Evolutionary conservation across 2,329 filamentous ascomycete species (phyloP).

Genomic region (Botrytis pseudocinerea): DNA sequence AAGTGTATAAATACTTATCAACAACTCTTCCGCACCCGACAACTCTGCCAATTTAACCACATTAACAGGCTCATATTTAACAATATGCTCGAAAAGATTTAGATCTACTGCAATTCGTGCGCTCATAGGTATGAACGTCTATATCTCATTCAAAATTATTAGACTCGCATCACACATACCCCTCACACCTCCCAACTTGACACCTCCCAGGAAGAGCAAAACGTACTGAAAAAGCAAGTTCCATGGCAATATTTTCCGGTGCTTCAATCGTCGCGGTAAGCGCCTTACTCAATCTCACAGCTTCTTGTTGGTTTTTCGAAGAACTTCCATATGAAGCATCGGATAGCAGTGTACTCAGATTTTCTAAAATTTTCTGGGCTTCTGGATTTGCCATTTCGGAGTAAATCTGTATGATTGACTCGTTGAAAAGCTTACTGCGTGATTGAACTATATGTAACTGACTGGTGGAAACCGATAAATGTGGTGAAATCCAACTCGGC

Average conservation of each 20-base stretch:
- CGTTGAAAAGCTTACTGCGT: not conserved
- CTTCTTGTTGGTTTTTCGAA: not conserved
- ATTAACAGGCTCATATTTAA: not conserved
- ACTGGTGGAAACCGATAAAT: not conserved
- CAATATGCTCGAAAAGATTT: slow-evolving; percentile 5
- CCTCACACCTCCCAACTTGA: not conserved
- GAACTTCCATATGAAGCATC: not conserved
- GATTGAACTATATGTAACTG: no score
- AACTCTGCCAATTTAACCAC: not conserved
- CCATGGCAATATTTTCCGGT: not conserved
- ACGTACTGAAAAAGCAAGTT: not conserved
- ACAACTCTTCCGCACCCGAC: not conserved
- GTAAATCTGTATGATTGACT: not conserved
- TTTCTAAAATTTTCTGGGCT: not conserved
- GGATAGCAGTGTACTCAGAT: not conserved
- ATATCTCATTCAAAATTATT: no score
- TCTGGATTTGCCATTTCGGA: not conserved
- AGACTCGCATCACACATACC: no score
- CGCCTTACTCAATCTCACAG: not conserved
- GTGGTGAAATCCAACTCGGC: not conserved
- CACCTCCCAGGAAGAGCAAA: not conserved
- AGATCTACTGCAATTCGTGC: not conserved
- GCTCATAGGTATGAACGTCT: not conserved
- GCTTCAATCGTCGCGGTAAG: not conserved
- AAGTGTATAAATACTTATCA: not conserved